Conservation (phyloP, 768 basidiomycete genomes). For the Xanthoconium stramineum region DNA sequence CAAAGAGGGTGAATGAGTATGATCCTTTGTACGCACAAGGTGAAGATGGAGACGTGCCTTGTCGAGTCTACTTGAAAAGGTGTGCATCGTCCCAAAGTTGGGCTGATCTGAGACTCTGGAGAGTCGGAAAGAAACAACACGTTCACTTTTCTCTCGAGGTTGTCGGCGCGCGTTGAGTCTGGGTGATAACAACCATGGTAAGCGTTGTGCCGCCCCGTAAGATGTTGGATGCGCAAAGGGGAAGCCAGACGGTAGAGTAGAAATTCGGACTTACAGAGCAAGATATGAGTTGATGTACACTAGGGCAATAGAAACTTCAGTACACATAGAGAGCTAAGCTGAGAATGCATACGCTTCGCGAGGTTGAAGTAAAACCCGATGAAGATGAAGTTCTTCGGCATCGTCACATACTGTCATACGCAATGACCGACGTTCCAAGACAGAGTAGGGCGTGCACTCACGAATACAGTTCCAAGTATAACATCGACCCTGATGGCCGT, state of each 20-base stretch:
- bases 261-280: slow-evolving; percentile 34
- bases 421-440: neutral
- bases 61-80: neutral
- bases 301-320: slow-evolving; percentile 15
- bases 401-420: slow-evolving; percentile 35
- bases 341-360: slow-evolving; percentile 45
- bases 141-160: slow-evolving; percentile 32
- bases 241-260: neutral
- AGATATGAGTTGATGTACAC: slow-evolving; percentile 58
- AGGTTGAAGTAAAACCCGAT: slow-evolving; percentile 49
- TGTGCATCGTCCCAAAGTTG: neutral
- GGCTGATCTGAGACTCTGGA: slow-evolving; percentile 30
- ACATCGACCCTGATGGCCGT: slow-evolving; percentile 41
- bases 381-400: slow-evolving; percentile 53
- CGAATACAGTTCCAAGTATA: slow-evolving; percentile 39
- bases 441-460: slow-evolving; percentile 13
- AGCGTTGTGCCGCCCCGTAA: neutral
- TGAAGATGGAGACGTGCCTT: slow-evolving; percentile 2
- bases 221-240: neutral
- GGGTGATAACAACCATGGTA: neutral
- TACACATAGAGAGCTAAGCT: neutral
- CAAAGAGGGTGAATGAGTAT: neutral
- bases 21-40: neutral
- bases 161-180: slow-evolving; percentile 46
- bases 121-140: slow-evolving; percentile 39